Percentiles rank a stretch among this genome's conserved stretches.
Conservation (phyloP, 768 basidiomycete species). For the Neoboletus magnificus region DNA sequence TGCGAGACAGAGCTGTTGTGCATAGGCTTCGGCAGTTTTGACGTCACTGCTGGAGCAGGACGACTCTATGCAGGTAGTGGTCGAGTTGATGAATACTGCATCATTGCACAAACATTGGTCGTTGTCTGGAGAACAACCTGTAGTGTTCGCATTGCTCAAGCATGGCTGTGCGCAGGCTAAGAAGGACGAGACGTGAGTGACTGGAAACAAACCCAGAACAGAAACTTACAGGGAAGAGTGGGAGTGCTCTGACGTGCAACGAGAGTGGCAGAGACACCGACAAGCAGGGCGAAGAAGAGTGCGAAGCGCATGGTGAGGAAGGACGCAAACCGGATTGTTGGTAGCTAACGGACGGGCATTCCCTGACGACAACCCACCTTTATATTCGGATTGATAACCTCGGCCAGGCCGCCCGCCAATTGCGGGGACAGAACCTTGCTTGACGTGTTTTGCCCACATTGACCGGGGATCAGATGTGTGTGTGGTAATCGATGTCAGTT, state of each 20-base stretch:
- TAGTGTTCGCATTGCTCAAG: slow-evolving; percentile 41
- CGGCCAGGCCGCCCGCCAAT: not conserved
- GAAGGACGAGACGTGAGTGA: not conserved
- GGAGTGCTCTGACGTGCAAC: slow-evolving; percentile 20
- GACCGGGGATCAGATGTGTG: not conserved
- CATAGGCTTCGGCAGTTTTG: slow-evolving; percentile 36
- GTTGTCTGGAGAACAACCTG: slow-evolving; percentile 47
- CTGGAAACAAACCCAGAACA: not conserved
- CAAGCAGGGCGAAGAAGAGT: slow-evolving; percentile 12
- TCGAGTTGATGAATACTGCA: slow-evolving; percentile 41
- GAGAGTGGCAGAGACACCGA: slow-evolving; percentile 12
- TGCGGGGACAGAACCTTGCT: not conserved
- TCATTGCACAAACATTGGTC: slow-evolving; percentile 56
- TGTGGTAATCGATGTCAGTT: not conserved
- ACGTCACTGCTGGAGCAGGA: slow-evolving; percentile 51
- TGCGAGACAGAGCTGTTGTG: slow-evolving; percentile 42
- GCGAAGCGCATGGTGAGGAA: slow-evolving; percentile 17
- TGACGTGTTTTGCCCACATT: not conserved
- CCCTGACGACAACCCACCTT: not conserved
- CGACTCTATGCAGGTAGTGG: slow-evolving; percentile 46
- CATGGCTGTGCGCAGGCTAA: slow-evolving; percentile 55
- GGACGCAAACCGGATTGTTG: not conserved
- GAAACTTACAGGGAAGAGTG: slow-evolving; percentile 23
- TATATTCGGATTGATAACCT: not conserved
- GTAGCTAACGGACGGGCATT: no score